Evolutionary conservation across 352 stramenopile genomes (phyloP).

Genomic region (Globisporangium ultimum): DNA sequence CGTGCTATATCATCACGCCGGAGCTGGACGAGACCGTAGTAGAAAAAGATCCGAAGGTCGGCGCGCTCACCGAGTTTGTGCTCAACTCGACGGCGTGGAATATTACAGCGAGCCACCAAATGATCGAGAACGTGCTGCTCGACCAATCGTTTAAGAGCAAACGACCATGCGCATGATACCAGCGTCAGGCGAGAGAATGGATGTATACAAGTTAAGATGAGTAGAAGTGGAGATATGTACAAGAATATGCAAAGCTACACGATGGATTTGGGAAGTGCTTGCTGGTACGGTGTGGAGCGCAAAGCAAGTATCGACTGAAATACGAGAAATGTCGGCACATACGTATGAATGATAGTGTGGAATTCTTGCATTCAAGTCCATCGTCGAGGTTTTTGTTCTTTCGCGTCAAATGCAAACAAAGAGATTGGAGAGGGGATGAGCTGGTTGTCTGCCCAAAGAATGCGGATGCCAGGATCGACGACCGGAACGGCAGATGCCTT

Average conservation of each 20-base stretch:
- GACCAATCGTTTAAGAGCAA: slow-evolving; percentile 5
- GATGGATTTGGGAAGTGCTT: too few relatives aligned
- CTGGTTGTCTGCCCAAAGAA: too few relatives aligned
- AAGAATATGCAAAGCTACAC: background rate
- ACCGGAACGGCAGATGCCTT: too few relatives aligned
- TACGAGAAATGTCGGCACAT: too few relatives aligned
- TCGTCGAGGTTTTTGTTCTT: too few relatives aligned
- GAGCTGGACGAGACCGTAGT: slow-evolving; percentile 19
- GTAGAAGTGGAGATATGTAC: background rate
- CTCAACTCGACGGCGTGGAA: slow-evolving; percentile 11
- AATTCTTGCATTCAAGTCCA: too few relatives aligned
- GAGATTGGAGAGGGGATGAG: too few relatives aligned
- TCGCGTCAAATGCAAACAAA: too few relatives aligned
- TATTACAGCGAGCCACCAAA: slow-evolving; percentile 12
- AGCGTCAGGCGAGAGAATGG: background rate
- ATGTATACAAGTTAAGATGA: background rate
- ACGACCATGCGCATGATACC: background rate
- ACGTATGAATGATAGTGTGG: too few relatives aligned
- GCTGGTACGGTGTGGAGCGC: too few relatives aligned
- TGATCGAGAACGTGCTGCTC: slow-evolving; percentile 13
- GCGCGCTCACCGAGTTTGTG: slow-evolving; percentile 13
- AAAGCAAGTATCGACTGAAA: too few relatives aligned
- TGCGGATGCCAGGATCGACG: too few relatives aligned
- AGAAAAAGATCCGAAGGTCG: slow-evolving; percentile 4
- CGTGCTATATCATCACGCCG: slow-evolving; percentile 56